A percentile compares a stretch with the other conserved stretches of the same genome.
phyloP scores from a whole-genome alignment of 768 basidiomycete species.

The Crassisporium funariophilum region DNA sequence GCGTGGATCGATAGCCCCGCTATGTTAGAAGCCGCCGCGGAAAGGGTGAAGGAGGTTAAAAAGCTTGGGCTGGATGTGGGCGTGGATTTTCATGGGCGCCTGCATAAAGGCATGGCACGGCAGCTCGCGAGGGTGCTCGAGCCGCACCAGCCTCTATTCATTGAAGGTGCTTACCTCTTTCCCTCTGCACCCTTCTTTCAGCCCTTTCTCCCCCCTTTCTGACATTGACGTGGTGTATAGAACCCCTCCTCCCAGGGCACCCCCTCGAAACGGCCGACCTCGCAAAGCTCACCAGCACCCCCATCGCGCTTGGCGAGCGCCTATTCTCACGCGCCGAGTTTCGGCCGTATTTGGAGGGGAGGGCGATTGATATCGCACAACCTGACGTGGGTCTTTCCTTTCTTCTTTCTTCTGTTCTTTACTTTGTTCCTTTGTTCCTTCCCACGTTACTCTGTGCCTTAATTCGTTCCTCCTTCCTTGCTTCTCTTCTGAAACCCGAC shows the following conservation, averaged over 20 bases:
- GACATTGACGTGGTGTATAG: constrained; percentile 26
- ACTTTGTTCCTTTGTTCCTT: background rate
- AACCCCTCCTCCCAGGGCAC: constrained; percentile 62
- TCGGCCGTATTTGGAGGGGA: constrained; percentile 62
- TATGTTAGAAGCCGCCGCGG: constrained; percentile 50
- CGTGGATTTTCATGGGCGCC: constrained; percentile 69
- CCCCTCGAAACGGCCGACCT: constrained; percentile 65
- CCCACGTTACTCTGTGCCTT: background rate
- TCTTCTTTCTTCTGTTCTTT: no score
- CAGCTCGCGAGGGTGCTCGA: constrained; percentile 65
- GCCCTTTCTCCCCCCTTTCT: background rate
- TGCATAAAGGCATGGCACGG: constrained; percentile 71
- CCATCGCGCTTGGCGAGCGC: constrained; percentile 65
- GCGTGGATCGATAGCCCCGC: constrained; percentile 66
- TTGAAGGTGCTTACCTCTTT: no score
- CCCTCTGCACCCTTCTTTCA: background rate
- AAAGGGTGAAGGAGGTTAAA: constrained; percentile 54
- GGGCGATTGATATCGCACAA: constrained; percentile 69
- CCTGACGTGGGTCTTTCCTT: constrained; percentile 51
- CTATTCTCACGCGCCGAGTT: constrained; percentile 65
- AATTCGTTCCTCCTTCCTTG: background rate
- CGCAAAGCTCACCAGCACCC: constrained; percentile 52
- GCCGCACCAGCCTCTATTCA: constrained; percentile 61
- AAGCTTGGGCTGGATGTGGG: constrained; percentile 64
- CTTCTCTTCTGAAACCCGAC: no score